phyloP scores from a whole-genome alignment of 2,329 filamentous ascomycete species.

The Coccinonectria pachysandricola region DNA sequence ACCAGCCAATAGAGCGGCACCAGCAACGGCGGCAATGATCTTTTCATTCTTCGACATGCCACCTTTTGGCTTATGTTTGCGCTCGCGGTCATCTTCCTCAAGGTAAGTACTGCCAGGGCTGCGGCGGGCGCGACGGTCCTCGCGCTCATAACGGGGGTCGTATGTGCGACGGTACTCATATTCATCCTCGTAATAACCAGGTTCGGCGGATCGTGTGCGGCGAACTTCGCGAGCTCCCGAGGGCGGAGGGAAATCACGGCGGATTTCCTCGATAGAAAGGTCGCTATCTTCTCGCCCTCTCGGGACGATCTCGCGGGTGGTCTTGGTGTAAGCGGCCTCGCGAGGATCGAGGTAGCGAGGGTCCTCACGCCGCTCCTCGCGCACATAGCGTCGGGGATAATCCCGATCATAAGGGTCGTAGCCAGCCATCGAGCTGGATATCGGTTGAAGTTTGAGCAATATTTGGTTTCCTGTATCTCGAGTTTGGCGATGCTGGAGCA shows the following conservation, averaged over 20 bases:
- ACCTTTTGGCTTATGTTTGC: slow-evolving; percentile 33
- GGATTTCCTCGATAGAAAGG: slow-evolving; percentile 69
- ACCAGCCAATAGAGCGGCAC: slow-evolving; percentile 53
- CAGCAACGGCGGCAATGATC: slow-evolving; percentile 55
- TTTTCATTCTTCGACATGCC: slow-evolving; percentile 52
- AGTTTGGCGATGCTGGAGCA: no score
- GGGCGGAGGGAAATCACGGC: slow-evolving; percentile 75
- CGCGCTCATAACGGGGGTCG: slow-evolving; percentile 33
- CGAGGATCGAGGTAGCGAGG: slow-evolving; percentile 43
- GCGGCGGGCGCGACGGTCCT: slow-evolving; percentile 32
- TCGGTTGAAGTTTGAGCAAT: not conserved
- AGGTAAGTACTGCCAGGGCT: slow-evolving; percentile 42
- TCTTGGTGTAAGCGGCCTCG: slow-evolving; percentile 36
- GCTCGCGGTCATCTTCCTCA: slow-evolving; percentile 45
- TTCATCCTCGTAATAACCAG: slow-evolving; percentile 45
- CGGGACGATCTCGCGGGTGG: slow-evolving; percentile 44
- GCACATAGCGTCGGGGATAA: slow-evolving; percentile 40
- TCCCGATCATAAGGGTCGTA: slow-evolving; percentile 48
- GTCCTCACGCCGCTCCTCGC: slow-evolving; percentile 43
- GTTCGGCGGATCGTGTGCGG: slow-evolving; percentile 55
- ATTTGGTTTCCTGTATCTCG: slow-evolving; percentile 2
- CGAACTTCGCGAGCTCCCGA: slow-evolving; percentile 38
- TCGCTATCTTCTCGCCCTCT: slow-evolving; percentile 62
- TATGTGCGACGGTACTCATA: slow-evolving; percentile 39
- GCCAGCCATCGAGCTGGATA: slow-evolving; percentile 25